Evolutionary conservation across 495 filamentous ascomycete genomes (phyloP).

Genomic region (Bacidia gigantensis): DNA sequence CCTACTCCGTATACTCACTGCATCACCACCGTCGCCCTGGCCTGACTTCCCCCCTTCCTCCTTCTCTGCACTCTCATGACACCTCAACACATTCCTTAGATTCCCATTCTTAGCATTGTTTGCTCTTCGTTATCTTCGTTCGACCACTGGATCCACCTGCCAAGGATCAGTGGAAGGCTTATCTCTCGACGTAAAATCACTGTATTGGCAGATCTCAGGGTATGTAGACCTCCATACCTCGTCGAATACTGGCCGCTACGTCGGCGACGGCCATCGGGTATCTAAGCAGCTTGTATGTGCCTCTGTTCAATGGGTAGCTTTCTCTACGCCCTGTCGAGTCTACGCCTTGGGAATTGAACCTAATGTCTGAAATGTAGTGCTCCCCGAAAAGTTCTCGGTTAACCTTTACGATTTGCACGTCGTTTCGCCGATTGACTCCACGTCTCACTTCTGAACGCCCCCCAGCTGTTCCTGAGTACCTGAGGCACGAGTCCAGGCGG

Average conservation of each 20-base stretch:
- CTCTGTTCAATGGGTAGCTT: not conserved
- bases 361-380: not conserved
- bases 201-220: not conserved
- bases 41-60: not conserved
- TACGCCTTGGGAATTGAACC: no score
- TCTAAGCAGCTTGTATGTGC: not conserved
- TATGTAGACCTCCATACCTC: conserved; percentile 1
- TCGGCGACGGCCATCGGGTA: conserved; percentile 1
- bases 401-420: no score
- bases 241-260: not conserved
- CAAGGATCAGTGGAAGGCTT: not conserved
- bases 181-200: not conserved
- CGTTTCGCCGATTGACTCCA: no score
- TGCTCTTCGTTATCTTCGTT: not conserved
- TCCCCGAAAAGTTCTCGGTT: not conserved
- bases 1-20: not conserved
- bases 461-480: no score
- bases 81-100: not conserved
- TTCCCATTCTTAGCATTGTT: not conserved
- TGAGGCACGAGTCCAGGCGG: not conserved
- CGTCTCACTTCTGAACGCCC: no score
- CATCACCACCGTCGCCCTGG: not conserved
- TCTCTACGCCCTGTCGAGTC: not conserved
- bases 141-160: not conserved
- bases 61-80: no score